Percentiles rank a stretch among this genome's conserved stretches.
Conservation (phyloP, 2,329 filamentous ascomycete species). For the Penicillium sumatraense region DNA sequence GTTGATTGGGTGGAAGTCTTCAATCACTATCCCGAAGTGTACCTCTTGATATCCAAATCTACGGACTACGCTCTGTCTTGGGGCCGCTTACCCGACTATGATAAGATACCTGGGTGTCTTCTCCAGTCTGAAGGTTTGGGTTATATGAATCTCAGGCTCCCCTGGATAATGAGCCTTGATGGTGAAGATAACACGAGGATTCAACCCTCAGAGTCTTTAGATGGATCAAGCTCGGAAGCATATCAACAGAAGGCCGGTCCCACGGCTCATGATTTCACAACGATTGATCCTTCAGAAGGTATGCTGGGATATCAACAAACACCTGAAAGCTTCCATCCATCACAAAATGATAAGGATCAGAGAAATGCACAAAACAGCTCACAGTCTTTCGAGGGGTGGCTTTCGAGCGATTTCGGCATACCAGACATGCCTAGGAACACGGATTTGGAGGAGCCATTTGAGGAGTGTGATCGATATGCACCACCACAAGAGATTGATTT, state of each 20-base stretch:
- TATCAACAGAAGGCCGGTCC: background rate
- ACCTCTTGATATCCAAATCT: background rate
- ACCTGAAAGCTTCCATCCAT: no score
- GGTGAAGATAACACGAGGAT: background rate
- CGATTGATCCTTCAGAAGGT: no score
- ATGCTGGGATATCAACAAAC: no score
- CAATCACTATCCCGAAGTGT: background rate
- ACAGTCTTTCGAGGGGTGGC: no score
- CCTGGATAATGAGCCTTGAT: background rate
- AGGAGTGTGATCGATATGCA: no score
- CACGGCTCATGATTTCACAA: no score
- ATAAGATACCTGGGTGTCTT: background rate
- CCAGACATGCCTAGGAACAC: background rate
- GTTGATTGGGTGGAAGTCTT: background rate
- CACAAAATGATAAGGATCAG: no score
- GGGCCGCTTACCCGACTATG: background rate
- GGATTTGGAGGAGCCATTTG: background rate
- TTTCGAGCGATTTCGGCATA: background rate
- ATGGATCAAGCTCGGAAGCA: background rate
- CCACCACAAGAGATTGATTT: no score
- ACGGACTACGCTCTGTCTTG: background rate
- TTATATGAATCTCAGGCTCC: background rate
- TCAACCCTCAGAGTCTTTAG: background rate
- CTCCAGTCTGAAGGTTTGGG: background rate
- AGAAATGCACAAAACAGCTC: no score